Base-by-base conservation (phyloP, 139 green algal genomes). In the Helicosporidium sp. region DNA sequence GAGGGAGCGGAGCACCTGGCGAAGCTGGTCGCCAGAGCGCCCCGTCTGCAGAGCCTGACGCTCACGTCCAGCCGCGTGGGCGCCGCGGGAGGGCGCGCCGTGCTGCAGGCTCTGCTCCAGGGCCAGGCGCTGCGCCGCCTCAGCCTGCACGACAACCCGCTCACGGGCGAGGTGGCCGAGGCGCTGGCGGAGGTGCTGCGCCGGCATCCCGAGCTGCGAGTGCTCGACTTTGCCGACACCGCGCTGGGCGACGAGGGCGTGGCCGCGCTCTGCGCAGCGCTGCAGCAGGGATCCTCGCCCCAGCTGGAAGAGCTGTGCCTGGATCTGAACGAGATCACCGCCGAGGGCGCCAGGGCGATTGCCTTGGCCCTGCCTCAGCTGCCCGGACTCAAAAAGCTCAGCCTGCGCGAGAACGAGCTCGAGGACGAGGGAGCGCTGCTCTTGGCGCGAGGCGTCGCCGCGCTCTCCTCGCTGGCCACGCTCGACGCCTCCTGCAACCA, bases 351-450 rank as follows among this genome's bases (percentile, higher is more conserved):
- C 0, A 42, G 23, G 5, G 57, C 66, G 1, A 55, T 93, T 34
- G 75, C 59, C 5, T 48, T 52, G 31, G 65, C 65, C 20, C 23
- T 91, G 3, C 48, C 41, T 1, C 47, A 35, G 10, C 75, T 79
- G 61, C 34, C 51, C 7, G 17, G 37, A 8, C 65, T 91, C 44
- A 46, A 44, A 23, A 51, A 52, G 40, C 46, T 93, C 20, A 78
- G 78, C 60, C 49, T 93, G 58, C 62, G 76, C 1, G 83, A 93
- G 54, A 93, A 93, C 41, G 83, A 93, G 68, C 66, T 93, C 46
- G 83, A 80, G 41, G 71, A 86, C 44, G 57, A 54, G 6, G 82
- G 82, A 1, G 77, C 72, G 2, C 42, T 78, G 10, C 26, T 49
- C 3, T 31, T 93, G 17, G 62, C 64, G n/a, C n/a, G n/a, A n/a